A percentile compares a stretch with the other conserved stretches of the same genome.
These are phyloP conservation scores for Hypholoma fasciculare DNA, from an alignment of 768 basidiomycete species.

Conservation along the genomic window DNA sequence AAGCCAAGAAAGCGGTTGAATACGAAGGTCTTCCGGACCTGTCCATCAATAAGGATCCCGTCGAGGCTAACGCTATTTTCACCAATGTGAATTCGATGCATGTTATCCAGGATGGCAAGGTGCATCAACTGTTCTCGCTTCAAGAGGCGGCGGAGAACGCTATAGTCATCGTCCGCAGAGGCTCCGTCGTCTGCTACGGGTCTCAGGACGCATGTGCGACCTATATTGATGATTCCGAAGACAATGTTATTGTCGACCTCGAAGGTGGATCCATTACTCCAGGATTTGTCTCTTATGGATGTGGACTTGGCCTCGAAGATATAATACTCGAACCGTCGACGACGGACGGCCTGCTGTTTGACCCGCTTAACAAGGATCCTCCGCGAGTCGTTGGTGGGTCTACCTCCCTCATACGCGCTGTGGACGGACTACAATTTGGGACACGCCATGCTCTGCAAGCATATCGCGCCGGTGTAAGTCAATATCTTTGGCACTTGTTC, in stretches of 20 bases:
- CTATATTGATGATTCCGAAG: constrained; percentile 11
- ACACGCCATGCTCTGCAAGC: constrained; percentile 75
- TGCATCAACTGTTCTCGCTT: constrained; percentile 30
- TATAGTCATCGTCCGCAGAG: constrained; percentile 42
- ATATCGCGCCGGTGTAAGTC: constrained; percentile 62
- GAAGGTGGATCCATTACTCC: constrained; percentile 68
- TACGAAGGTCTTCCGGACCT: constrained; percentile 81
- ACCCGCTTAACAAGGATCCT: constrained; percentile 46
- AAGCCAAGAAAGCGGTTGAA: constrained; percentile 57
- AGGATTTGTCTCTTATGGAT: constrained; percentile 71
- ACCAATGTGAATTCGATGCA: constrained; percentile 60
- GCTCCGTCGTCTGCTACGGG: constrained; percentile 53
- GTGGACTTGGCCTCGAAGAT: constrained; percentile 68
- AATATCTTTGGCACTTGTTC: neutral
- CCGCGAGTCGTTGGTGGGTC: constrained; percentile 54
- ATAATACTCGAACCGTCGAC: constrained; percentile 71
- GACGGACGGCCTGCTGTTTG: constrained; percentile 61
- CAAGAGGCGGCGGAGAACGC: constrained; percentile 22
- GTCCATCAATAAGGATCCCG: constrained; percentile 34
- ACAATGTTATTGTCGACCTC: constrained; percentile 54
- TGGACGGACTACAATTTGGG: constrained; percentile 71
- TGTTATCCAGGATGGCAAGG: constrained; percentile 21
- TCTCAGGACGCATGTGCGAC: constrained; percentile 21
- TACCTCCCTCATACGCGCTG: constrained; percentile 58
- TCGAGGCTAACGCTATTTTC: constrained; percentile 53